Evolutionary conservation across 257 asterid species (phyloP).

Genomic region (Striga asiatica): DNA sequence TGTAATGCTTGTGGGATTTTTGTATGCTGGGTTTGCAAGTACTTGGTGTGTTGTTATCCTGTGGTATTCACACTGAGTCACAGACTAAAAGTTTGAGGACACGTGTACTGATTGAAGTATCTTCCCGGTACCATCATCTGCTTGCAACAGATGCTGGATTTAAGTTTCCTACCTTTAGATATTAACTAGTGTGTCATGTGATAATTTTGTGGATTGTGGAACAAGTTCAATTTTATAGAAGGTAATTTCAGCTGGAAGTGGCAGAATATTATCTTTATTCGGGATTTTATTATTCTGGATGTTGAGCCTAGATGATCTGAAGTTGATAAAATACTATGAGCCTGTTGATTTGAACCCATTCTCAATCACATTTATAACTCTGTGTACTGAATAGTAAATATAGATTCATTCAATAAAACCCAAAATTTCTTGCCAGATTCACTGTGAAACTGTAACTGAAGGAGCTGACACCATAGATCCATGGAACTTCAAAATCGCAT

Average conservation of each 20-base stretch:
- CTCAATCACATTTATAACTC: neutral
- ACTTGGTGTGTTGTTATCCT: neutral
- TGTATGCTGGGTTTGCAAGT: neutral
- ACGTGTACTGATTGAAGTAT: neutral
- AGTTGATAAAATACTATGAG: neutral
- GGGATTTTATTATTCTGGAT: neutral
- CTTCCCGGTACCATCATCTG: neutral
- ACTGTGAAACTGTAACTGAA: slow-evolving; percentile 70
- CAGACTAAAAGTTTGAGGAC: neutral
- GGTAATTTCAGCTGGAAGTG: neutral
- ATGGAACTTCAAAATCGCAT: slow-evolving; percentile 62
- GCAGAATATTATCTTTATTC: neutral
- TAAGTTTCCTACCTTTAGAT: neutral
- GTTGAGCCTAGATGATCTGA: neutral
- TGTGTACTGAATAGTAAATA: neutral
- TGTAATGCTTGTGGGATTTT: neutral
- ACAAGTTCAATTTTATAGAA: neutral
- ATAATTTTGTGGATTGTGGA: neutral
- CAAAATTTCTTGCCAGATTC: slow-evolving; percentile 33
- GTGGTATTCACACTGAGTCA: neutral
- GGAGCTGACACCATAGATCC: slow-evolving; percentile 52
- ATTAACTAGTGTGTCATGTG: neutral
- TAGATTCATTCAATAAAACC: neutral
- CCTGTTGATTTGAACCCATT: neutral
- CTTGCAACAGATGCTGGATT: neutral